phyloP scores from a whole-genome alignment of 148 eudicot species.

The Cornus florida region DNA sequence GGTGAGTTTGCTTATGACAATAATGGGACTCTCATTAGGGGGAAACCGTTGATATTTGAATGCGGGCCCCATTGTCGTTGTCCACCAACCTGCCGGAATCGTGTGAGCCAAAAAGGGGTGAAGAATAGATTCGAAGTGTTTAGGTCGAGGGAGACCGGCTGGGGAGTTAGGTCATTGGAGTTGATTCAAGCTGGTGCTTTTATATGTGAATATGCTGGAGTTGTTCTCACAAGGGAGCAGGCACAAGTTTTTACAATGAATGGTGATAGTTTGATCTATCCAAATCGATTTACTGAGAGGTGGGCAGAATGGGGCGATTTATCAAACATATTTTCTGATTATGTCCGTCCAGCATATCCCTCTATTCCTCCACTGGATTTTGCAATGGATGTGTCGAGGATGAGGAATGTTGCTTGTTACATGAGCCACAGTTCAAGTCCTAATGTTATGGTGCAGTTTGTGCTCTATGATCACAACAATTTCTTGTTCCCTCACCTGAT shows the following conservation, averaged over 20 bases:
- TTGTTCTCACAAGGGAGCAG: constrained; percentile 74
- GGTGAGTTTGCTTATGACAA: constrained; percentile 69
- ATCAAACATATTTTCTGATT: constrained; percentile 53
- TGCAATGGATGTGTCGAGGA: constrained; percentile 83
- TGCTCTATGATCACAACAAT: constrained; percentile 76
- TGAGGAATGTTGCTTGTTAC: constrained; percentile 88
- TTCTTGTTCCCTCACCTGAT: constrained; percentile 73
- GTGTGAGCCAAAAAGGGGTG: constrained; percentile 79
- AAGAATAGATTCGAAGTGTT: constrained; percentile 71
- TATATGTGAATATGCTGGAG: constrained; percentile 84
- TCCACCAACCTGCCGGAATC: constrained; percentile 68
- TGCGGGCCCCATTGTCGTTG: constrained; percentile 71
- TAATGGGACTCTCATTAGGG: constrained; percentile 67
- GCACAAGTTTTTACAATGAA: constrained; percentile 67
- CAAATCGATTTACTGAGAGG: constrained; percentile 62
- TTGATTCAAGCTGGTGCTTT: constrained; percentile 80
- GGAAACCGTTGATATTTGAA: constrained; percentile 80
- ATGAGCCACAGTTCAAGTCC: constrained; percentile 80
- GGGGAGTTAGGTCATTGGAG: constrained; percentile 88
- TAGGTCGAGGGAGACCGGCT: constrained; percentile 74
- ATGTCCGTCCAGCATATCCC: constrained; percentile 59
- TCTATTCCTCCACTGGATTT: constrained; percentile 74
- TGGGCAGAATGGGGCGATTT: constrained; percentile 95
- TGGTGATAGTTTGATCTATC: constrained; percentile 77
- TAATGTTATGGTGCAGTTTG: constrained; percentile 80